Evolutionary conservation across 1,139 yeast genomes (phyloP).

Genomic region (Saccharomyces hybrid): DNA sequence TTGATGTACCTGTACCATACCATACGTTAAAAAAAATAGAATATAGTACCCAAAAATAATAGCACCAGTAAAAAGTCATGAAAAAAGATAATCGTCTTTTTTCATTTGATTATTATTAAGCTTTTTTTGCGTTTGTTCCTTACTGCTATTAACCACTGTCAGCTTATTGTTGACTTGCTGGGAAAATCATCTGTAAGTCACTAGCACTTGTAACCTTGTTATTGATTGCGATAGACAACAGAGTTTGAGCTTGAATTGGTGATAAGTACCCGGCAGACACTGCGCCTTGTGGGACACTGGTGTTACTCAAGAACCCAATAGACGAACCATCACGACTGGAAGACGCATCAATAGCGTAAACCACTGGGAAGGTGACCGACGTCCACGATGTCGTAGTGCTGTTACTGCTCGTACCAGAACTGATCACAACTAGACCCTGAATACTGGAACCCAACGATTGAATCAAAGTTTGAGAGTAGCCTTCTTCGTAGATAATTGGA

Average conservation of each 20-base stretch:
- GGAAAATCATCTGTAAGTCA: constrained; percentile 12
- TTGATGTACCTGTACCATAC: not conserved
- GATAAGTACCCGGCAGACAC: constrained; percentile 27
- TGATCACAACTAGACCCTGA: constrained; percentile 23
- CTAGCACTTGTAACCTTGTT: constrained; percentile 18
- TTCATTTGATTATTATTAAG: too few species aligned
- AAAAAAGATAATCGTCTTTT: not conserved
- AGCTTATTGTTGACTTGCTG: constrained; percentile 5
- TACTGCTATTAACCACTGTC: too few species aligned
- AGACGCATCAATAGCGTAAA: constrained; percentile 14
- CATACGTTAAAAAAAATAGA: not conserved
- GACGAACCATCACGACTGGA: not conserved
- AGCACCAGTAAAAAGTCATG: too few species aligned
- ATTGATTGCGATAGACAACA: constrained; percentile 22
- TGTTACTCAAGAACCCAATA: constrained; percentile 10
- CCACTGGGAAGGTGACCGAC: constrained; percentile 16
- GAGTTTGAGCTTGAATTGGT: constrained; percentile 27
- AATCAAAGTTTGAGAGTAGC: constrained; percentile 12
- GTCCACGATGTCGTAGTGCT: constrained; percentile 10
- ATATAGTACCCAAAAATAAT: too few species aligned
- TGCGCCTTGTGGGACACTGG: constrained; percentile 20
- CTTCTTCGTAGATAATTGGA: constrained; percentile 24
- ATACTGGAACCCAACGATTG: constrained; percentile 12
- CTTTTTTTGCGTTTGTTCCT: too few species aligned
- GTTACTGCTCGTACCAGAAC: constrained; percentile 15